Evolutionary conservation across 2,329 filamentous ascomycete genomes (phyloP).

Genomic region (Mycosphaerella sp.): DNA sequence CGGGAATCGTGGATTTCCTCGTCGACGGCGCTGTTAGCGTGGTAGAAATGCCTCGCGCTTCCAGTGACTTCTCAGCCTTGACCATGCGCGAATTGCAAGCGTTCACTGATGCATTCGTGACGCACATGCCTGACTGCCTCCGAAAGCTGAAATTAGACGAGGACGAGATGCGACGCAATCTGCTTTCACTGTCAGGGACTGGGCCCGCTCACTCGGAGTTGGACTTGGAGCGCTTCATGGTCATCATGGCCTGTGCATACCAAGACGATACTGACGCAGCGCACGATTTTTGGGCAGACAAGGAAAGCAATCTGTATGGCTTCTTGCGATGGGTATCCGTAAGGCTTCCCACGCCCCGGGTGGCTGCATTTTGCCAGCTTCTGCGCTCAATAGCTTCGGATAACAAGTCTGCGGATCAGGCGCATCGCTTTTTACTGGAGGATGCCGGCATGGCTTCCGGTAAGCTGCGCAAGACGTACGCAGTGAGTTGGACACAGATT

Average conservation of each 20-base stretch:
- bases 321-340: slow-evolving; percentile 98
- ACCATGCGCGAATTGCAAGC: slow-evolving; percentile 77
- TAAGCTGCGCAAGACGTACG: slow-evolving; percentile 74
- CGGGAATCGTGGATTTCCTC: slow-evolving; percentile 73
- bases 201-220: slow-evolving; percentile 38
- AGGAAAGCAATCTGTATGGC: slow-evolving; percentile 86
- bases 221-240: slow-evolving; percentile 78
- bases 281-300: slow-evolving; percentile 83
- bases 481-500: slow-evolving; percentile 88
- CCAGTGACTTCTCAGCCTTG: slow-evolving; percentile 63
- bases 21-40: slow-evolving; percentile 70
- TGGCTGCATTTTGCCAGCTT: slow-evolving; percentile 96
- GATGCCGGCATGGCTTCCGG: slow-evolving; percentile 56
- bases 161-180: slow-evolving; percentile 66
- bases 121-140: slow-evolving; percentile 88
- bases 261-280: slow-evolving; percentile 79
- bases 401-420: slow-evolving; percentile 72
- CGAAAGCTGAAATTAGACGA: slow-evolving; percentile 81
- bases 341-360: slow-evolving; percentile 88
- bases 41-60: slow-evolving; percentile 60
- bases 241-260: slow-evolving; percentile 88
- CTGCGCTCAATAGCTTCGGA: slow-evolving; percentile 80
- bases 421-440: slow-evolving; percentile 84
- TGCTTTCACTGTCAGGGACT: slow-evolving; percentile 36
- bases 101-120: slow-evolving; percentile 88